Conservation (phyloP, 176 grass and related monocot species). For the Lolium multiflorum region DNA sequence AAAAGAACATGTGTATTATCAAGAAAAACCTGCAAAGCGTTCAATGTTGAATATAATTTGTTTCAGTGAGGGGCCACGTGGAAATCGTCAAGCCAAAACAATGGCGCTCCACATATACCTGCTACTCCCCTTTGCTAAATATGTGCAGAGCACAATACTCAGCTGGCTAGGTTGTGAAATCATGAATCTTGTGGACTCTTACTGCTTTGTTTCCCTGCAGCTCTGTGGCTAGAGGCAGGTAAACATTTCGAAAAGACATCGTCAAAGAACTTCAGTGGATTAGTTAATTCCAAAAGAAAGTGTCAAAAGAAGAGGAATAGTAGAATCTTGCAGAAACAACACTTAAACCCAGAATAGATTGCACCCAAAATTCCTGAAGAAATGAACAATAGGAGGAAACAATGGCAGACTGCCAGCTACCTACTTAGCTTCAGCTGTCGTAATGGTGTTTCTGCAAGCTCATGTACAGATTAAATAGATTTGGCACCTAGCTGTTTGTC, state of each 20-base stretch:
- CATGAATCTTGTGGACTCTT: constrained; percentile 1
- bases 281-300: background rate
- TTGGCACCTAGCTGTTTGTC: constrained; percentile 9
- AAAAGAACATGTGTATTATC: background rate
- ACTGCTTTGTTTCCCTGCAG: constrained; percentile 1
- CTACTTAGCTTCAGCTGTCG: background rate
- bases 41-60: constrained; percentile 26
- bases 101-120: background rate
- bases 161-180: background rate
- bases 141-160: background rate
- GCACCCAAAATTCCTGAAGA: background rate
- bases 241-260: background rate
- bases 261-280: background rate
- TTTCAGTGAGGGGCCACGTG: background rate
- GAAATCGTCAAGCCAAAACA: constrained; percentile 25
- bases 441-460: constrained; percentile 4
- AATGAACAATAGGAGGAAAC: background rate
- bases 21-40: background rate
- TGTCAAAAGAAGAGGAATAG: background rate
- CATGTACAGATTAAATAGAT: constrained; percentile 15
- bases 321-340: background rate
- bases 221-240: background rate
- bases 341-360: background rate
- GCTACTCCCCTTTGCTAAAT: background rate
- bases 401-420: background rate